Conservation (phyloP, 2,329 filamentous ascomycete species). For the Lasiodiplodia sp. region DNA sequence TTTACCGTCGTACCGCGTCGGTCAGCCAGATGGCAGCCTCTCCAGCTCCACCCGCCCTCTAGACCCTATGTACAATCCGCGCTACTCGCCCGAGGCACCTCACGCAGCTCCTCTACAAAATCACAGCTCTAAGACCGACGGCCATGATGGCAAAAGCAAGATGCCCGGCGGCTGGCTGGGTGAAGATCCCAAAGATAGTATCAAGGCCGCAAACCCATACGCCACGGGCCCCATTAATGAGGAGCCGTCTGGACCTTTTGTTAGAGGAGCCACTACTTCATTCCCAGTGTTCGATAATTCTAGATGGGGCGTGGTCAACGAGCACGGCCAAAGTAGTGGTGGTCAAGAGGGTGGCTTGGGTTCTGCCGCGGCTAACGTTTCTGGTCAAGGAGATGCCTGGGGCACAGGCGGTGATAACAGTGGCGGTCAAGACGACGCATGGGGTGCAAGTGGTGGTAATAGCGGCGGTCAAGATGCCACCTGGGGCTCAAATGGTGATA, state of each 20-base stretch:
- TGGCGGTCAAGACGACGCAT: neutral
- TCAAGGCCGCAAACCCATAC: neutral
- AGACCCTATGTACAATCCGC: neutral
- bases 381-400: neutral
- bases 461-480: neutral
- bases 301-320: neutral
- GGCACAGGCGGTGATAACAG: neutral
- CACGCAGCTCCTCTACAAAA: neutral
- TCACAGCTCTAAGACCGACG: too few species aligned
- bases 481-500: neutral
- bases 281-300: neutral
- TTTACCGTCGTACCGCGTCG: neutral
- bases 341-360: neutral
- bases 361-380: neutral
- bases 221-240: neutral
- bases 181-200: neutral
- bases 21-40: neutral
- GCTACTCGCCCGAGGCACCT: neutral
- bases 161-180: constrained; percentile 11
- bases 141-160: neutral
- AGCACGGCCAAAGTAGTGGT: neutral
- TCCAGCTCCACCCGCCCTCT: neutral
- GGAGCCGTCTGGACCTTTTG: neutral
- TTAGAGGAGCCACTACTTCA: neutral
- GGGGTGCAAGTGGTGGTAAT: neutral